Evolutionary conservation across 2,329 filamentous ascomycete genomes (phyloP).

Genomic region (Apiospora hydei): DNA sequence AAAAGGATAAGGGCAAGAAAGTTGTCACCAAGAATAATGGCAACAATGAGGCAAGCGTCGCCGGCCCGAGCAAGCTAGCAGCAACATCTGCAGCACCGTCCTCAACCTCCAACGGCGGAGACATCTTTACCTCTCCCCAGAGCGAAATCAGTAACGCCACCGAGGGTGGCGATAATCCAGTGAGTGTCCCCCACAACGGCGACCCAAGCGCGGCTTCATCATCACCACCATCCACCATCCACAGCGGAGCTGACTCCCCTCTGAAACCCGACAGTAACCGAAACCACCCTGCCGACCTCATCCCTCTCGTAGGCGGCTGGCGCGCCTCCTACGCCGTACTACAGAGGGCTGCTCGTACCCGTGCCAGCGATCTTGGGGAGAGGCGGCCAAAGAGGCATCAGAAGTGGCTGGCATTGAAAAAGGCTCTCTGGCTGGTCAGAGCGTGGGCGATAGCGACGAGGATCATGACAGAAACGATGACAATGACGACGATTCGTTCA

Average conservation of each 20-base stretch:
- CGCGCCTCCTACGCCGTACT: too few species aligned
- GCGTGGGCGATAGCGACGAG: not conserved
- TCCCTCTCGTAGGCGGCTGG: not conserved
- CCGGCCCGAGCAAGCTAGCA: too few species aligned
- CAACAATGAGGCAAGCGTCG: not conserved
- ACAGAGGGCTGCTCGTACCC: not conserved
- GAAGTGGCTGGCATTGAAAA: not conserved
- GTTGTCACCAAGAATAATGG: not conserved
- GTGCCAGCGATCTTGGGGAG: too few species aligned
- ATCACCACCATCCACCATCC: not conserved
- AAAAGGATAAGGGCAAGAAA: not conserved
- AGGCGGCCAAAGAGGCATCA: too few species aligned
- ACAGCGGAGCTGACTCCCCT: not conserved
- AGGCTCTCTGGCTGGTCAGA: not conserved
- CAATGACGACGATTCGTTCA: not conserved
- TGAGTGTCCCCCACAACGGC: not conserved
- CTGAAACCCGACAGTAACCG: not conserved
- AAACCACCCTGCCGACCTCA: not conserved
- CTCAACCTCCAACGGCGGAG: too few species aligned
- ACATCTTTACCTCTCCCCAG: not conserved
- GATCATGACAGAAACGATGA: not conserved
- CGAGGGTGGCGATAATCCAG: not conserved
- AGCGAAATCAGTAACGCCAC: not conserved
- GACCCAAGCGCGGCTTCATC: not conserved
- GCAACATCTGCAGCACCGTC: not conserved